A percentile compares a stretch with the other conserved stretches of the same genome.
Evolutionary conservation across 306 rosid species (phyloP).

Genomic region (Cucumis melo): DNA sequence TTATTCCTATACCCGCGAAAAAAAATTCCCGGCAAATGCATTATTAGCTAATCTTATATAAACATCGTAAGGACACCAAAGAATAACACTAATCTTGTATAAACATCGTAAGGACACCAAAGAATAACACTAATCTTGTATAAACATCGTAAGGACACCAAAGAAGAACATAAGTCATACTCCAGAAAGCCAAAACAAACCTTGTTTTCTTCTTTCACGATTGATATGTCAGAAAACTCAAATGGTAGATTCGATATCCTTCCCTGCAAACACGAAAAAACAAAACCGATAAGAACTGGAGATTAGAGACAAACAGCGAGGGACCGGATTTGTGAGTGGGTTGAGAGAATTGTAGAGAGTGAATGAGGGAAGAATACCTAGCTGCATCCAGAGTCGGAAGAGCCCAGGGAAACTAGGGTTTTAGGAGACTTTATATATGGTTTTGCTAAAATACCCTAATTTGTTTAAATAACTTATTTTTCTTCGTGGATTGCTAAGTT

Average conservation of each 20-base stretch:
- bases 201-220: neutral
- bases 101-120: neutral
- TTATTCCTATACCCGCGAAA: neutral
- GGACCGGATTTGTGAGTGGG: neutral
- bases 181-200: neutral
- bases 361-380: neutral
- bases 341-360: neutral
- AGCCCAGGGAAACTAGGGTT: neutral
- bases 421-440: neutral
- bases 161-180: neutral
- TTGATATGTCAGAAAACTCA: neutral
- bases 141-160: neutral
- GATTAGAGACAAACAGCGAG: neutral
- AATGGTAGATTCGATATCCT: neutral
- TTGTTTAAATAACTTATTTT: neutral
- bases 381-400: neutral
- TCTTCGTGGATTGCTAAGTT: too few relatives aligned
- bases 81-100: neutral
- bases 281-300: neutral
- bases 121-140: neutral
- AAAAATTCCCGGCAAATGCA: neutral
- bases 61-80: neutral
- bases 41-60: neutral
- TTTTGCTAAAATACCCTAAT: neutral
- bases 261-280: neutral